Base-by-base conservation (phyloP, 768 basidiomycete species). In the Cubamyces sp. region DNA sequence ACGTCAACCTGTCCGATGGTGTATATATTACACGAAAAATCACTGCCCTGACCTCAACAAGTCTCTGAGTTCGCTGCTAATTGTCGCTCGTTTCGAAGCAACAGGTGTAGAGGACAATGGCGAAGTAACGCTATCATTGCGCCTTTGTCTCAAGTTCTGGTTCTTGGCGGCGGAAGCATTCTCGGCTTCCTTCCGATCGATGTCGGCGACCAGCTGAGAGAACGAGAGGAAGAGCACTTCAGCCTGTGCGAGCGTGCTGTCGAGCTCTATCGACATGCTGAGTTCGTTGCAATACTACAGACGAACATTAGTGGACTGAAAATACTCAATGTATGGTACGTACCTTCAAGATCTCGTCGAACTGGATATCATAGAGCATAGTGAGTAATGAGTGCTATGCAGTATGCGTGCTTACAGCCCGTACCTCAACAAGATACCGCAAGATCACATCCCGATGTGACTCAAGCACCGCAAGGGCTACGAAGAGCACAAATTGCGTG, bases 181-280 rank as follows among this genome's bases (percentile, higher is more conserved):
- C 64, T 93, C 92, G 0, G 84, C 85, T 64, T 82, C 84, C 64
- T 90, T 84, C 39, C 90, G 84, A 73, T 97, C 94, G 68, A 96
- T 86, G 72, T 96, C 94, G 11, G 90, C 90, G 21, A 98, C 88
- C 21, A 97, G 76, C 69, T 92, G 89, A 14, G 87, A 79, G 78
- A 97, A 98, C 1, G 94, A 94, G 2, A 96, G 82, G 81, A 93
- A 98, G 21, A 99, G 82, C 16, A 98, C 95, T 75, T 99, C 97
- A 11, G 96, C 97, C 76, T 98, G 97, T 0, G 94, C 90, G 9
- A 99, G 84, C 19, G 97, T 96, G 0, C 89, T 87, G 73, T 97
- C 91, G n/a, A 98, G 84, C 73, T 98, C 97, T 67, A 99, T 96
- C 54, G 94, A 93, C 89, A 94, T 94, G 75, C 90, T 92, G 64